Percentiles rank a stretch among this genome's conserved stretches.
Evolutionary conservation across 345 rosid species (phyloP).

Genomic region (Geranium rotundifolium): DNA sequence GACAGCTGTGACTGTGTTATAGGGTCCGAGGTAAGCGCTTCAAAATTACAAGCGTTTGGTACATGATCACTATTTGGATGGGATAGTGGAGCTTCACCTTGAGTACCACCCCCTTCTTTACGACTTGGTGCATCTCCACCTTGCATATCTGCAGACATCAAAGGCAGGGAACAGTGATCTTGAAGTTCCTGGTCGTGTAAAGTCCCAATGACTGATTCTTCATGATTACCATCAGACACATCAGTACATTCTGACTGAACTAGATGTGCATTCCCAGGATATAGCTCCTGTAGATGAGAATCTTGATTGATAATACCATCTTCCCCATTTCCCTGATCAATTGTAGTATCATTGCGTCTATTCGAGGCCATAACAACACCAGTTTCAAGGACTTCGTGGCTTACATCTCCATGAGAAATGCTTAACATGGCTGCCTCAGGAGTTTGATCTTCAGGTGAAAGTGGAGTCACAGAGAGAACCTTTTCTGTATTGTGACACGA

Average conservation of each 20-base stretch:
- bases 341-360: not conserved
- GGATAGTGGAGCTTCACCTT: conserved; percentile 8
- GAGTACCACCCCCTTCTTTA: conserved; percentile 18
- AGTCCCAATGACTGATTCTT: not conserved
- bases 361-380: conserved; percentile 2
- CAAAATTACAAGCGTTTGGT: conserved; percentile 2
- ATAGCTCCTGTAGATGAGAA: conserved; percentile 7
- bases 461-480: conserved; percentile 15
- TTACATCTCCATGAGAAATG: conserved; percentile 18
- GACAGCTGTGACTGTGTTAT: conserved; percentile 10
- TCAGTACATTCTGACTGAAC: conserved; percentile 8
- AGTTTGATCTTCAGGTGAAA: conserved; percentile 14
- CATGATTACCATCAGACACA: not conserved
- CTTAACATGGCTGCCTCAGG: conserved; percentile 6
- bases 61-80: conserved; percentile 1
- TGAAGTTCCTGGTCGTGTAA: too few relatives aligned
- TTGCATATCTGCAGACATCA: conserved; percentile 19
- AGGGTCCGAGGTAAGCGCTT: conserved; percentile 3
- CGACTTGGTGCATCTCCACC: conserved; percentile 14
- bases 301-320: conserved; percentile 4
- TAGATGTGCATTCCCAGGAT: conserved; percentile 3
- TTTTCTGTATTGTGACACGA: conserved; percentile 9
- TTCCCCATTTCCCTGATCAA: conserved; percentile 4
- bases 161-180: too few relatives aligned
- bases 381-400: conserved; percentile 11